Conservation (phyloP, 345 rosid species). For the Laguncularia racemosa region DNA sequence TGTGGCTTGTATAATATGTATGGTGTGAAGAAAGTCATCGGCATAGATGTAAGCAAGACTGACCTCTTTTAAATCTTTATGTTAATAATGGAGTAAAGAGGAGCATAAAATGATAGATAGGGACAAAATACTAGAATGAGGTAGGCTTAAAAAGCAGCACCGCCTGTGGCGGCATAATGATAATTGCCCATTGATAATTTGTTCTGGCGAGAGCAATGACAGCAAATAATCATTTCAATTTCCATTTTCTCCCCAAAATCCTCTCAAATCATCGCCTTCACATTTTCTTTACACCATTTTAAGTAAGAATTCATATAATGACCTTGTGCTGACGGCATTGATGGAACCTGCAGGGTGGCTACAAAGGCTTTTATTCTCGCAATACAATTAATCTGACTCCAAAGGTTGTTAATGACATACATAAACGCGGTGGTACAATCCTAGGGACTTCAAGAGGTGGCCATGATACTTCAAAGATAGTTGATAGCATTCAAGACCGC, state of each 20-base stretch:
- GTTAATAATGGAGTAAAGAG: neutral
- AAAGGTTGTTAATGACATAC: slow-evolving; percentile 73
- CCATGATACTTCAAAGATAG: slow-evolving; percentile 74
- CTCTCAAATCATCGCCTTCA: too few species aligned
- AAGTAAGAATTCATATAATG: neutral
- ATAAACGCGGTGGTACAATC: slow-evolving; percentile 89
- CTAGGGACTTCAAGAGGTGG: slow-evolving; percentile 90
- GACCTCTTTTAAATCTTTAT: neutral
- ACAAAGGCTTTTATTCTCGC: slow-evolving; percentile 78
- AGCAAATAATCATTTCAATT: too few species aligned
- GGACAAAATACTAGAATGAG: too few species aligned
- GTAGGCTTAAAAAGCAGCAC: too few species aligned
- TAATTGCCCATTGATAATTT: too few species aligned
- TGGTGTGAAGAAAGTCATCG: slow-evolving; percentile 68
- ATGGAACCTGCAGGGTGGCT: slow-evolving; percentile 59
- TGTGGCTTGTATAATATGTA: slow-evolving; percentile 71
- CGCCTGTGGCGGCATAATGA: too few species aligned
- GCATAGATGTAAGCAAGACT: slow-evolving; percentile 61
- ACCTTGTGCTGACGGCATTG: neutral
- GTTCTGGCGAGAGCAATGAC: too few species aligned
- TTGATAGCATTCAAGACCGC: slow-evolving; percentile 91
- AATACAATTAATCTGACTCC: slow-evolving; percentile 65
- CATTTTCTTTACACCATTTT: too few species aligned
- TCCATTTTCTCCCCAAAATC: too few species aligned
- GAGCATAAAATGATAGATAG: neutral